Base-by-base conservation (phyloP, 2,329 filamentous ascomycete genomes). In the Sporothrix curviconia region DNA sequence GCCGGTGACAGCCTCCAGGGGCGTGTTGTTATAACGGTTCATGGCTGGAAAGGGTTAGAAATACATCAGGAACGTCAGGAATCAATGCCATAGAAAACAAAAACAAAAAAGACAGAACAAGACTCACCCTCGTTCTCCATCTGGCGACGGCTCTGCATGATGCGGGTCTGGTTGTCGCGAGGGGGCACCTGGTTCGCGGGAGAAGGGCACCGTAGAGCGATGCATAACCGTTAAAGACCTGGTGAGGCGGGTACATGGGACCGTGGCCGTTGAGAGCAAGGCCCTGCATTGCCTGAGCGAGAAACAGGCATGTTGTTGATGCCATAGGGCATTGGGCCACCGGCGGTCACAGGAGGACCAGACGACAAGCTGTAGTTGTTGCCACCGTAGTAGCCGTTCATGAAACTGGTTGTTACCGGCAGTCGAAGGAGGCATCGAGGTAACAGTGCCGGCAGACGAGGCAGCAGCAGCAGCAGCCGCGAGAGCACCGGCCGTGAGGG, bases 11-110 rank as follows among this genome's bases (percentile, higher is more conserved):
- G 86, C 82, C 69, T 96, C 90, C 22, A 97, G 78, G 14, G 89
- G 84, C 67, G 89, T 82, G 69, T 94, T 92, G 64, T 88, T 84
- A 73, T 90, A 96, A 60, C 90, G 88, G 66, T 87, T 88, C 77
- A 89, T 88, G 64, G 77, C 82, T 84, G 25, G 57, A 53, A 14
- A 39, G 42, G 19, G 58, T 76, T 65, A 76, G 72, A 49, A 15
- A 17, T 28, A 15, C 24, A 24, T n/a, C n/a, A n/a, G n/a, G n/a
- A n/a, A n/a, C n/a, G n/a, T n/a, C n/a, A n/a, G n/a, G 5, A 14
- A 24, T 4, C 12, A 42, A 47, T 15, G 5, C 15, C 34, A 22
- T 30, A 43, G 19, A 44, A 65, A 39, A 3, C 47, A 61, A 56
- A 40, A 40, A 42, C 34, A 28, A 39, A 24, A 19, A 11, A 36